A percentile compares a stretch with the other conserved stretches of the same genome.
phyloP scores from a whole-genome alignment of 192 early-diverging fungal species.

The Backusella psychrophila region DNA sequence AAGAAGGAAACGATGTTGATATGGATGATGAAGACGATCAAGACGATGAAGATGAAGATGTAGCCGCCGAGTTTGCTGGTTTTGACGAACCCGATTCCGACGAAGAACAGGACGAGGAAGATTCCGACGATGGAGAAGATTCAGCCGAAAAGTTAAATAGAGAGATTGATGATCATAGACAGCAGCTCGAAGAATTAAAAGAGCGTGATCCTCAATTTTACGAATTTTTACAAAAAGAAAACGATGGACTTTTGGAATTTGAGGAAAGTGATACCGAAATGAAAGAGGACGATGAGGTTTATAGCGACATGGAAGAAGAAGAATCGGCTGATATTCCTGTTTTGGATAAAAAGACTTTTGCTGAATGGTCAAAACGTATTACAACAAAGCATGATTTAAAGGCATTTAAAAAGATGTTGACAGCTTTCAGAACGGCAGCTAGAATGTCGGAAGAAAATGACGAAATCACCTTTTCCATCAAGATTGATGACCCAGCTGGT shows the following conservation, averaged over 20 bases:
- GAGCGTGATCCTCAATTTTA: conserved; percentile 90
- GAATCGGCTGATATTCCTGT: conserved; percentile 22
- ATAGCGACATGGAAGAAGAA: conserved; percentile 16
- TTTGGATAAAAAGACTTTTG: conserved; percentile 75
- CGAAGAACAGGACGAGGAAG: conserved; percentile 49
- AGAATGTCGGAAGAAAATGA: conserved; percentile 71
- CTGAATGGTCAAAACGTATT: conserved; percentile 65
- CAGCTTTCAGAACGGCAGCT: conserved; percentile 83
- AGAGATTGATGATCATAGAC: conserved; percentile 68
- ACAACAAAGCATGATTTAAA: conserved; percentile 63
- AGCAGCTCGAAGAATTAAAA: conserved; percentile 81
- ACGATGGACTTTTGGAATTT: conserved; percentile 80
- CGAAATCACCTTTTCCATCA: conserved; percentile 55
- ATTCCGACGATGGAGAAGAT: conserved; percentile 52
- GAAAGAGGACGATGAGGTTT: conserved; percentile 33
- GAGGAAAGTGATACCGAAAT: conserved; percentile 54
- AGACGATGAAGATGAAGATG: conserved; percentile 54
- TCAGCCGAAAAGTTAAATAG: conserved; percentile 45
- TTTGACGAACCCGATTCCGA: conserved; percentile 40
- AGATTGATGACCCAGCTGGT: conserved; percentile 60
- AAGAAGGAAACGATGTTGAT: conserved; percentile 36
- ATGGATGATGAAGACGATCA: conserved; percentile 39
- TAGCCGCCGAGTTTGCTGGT: conserved; percentile 47
- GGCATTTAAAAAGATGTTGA: conserved; percentile 68
- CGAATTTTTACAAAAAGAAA: conserved; percentile 88